Percentiles rank a stretch among this genome's conserved stretches.
Conservation (phyloP, 2,329 filamentous ascomycete genomes). For the Colletotrichum lindemuthianum region DNA sequence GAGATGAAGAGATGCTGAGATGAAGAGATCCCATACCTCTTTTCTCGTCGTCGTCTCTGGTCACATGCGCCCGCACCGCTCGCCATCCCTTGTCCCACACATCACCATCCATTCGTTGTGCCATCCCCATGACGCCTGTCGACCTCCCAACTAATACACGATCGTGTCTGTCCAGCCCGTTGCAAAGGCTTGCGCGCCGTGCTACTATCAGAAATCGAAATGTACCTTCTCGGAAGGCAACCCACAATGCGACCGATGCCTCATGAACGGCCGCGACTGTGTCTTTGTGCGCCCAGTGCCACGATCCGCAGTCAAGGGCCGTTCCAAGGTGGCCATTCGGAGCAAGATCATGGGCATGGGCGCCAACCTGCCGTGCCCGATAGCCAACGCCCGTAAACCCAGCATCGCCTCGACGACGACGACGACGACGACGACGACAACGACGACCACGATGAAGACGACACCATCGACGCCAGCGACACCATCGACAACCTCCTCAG, state of each 20-base stretch:
- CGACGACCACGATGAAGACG: neutral
- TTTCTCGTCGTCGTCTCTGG: neutral
- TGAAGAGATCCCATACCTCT: too few species aligned
- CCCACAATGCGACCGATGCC: constrained; percentile 32
- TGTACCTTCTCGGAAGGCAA: constrained; percentile 35
- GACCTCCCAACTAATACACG: too few species aligned
- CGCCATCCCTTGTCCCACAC: too few species aligned
- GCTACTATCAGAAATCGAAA: constrained; percentile 36
- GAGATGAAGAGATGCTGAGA: neutral
- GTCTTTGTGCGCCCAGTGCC: constrained; percentile 35
- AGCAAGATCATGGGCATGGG: constrained; percentile 27
- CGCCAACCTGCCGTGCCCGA: constrained; percentile 8
- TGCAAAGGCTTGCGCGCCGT: constrained; percentile 34
- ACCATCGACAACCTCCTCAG: constrained; percentile 9
- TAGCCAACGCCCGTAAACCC: constrained; percentile 10
- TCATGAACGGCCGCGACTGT: constrained; percentile 35
- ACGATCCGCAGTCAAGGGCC: constrained; percentile 29
- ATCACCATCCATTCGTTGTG: neutral
- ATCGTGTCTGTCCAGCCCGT: constrained; percentile 14
- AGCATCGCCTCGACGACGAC: constrained; percentile 7
- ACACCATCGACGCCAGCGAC: constrained; percentile 14
- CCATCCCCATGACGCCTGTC: neutral
- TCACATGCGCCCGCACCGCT: too few species aligned
- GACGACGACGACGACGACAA: constrained; percentile 18
- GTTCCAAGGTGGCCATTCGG: constrained; percentile 23